phyloP scores from a whole-genome alignment of 2,329 filamentous ascomycete species.

The Fusarium haematococcum region DNA sequence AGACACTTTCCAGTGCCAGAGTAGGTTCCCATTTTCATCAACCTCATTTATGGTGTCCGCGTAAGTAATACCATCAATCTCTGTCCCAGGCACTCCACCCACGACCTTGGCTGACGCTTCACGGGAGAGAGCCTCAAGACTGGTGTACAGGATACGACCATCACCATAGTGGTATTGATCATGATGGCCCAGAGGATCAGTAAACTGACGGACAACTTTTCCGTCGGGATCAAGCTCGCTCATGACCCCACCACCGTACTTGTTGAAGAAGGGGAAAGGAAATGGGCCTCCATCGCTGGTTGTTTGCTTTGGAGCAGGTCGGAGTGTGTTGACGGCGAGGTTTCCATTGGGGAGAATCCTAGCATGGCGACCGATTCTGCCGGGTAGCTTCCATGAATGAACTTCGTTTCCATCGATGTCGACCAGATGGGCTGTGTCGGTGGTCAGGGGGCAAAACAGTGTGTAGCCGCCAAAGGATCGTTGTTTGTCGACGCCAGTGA shows the following conservation, averaged over 20 bases:
- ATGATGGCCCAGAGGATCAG: constrained; percentile 44
- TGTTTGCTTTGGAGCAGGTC: constrained; percentile 7
- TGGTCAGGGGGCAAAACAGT: constrained; percentile 47
- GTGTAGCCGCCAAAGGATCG: constrained; percentile 45
- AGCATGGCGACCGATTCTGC: constrained; percentile 45
- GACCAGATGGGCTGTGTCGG: constrained; percentile 40
- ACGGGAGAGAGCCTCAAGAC: constrained; percentile 45
- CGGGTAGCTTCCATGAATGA: constrained; percentile 46
- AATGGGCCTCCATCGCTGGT: constrained; percentile 38
- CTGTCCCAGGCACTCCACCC: constrained; percentile 42
- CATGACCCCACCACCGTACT: constrained; percentile 47
- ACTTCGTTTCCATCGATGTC: constrained; percentile 47
- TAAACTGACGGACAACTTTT: constrained; percentile 44
- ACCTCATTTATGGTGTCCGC: constrained; percentile 48
- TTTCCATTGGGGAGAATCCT: constrained; percentile 45
- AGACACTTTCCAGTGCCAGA: constrained; percentile 48
- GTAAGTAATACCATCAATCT: constrained; percentile 45
- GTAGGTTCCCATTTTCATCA: constrained; percentile 34
- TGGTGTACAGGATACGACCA: constrained; percentile 42
- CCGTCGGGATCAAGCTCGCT: constrained; percentile 43
- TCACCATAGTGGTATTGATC: constrained; percentile 47
- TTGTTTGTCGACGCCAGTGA: constrained; percentile 44
- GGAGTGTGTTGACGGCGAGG: constrained; percentile 47
- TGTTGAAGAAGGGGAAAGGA: constrained; percentile 47
- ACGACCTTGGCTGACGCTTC: constrained; percentile 45